phyloP scores from a whole-genome alignment of 208 protist genomes.

The Strigomonas culicis region DNA sequence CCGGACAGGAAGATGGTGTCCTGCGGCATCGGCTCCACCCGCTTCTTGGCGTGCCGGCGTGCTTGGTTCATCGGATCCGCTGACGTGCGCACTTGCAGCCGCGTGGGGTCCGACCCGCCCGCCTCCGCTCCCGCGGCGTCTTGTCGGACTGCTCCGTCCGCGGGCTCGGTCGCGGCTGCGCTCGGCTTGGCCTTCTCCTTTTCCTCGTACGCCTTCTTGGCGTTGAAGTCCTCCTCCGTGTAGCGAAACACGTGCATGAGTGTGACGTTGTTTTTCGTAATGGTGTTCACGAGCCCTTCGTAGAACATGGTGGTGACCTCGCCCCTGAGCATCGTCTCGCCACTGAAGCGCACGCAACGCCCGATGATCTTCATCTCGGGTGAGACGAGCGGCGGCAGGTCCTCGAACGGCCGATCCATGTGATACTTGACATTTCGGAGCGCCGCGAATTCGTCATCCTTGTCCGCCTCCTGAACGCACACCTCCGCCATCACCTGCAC shows the following conservation, averaged over 20 bases:
- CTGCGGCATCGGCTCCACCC: no score
- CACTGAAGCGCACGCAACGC: conserved; percentile 64
- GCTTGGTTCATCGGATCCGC: no score
- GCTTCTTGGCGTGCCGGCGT: no score
- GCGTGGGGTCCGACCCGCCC: not conserved
- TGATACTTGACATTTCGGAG: no score
- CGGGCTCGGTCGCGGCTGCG: no score
- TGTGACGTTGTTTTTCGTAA: conserved; percentile 75
- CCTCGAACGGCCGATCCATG: conserved; percentile 41
- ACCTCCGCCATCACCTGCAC: no score
- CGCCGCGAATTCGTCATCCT: no score
- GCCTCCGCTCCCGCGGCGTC: not conserved
- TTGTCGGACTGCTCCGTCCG: no score
- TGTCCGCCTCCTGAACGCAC: no score
- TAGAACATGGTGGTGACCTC: conserved; percentile 49
- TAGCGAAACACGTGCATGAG: conserved; percentile 69
- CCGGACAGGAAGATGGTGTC: no score
- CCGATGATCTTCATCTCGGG: conserved; percentile 83
- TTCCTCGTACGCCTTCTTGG: conserved; percentile 15
- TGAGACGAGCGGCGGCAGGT: conserved; percentile 44
- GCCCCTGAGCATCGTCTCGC: conserved; percentile 47
- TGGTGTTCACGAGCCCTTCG: conserved; percentile 64
- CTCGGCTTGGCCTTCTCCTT: not conserved
- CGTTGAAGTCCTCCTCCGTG: conserved; percentile 60
- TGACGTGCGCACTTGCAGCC: not conserved